Evolutionary conservation across 805 yeast genomes (phyloP).

Genomic region (Myxozyma melibiosi): DNA sequence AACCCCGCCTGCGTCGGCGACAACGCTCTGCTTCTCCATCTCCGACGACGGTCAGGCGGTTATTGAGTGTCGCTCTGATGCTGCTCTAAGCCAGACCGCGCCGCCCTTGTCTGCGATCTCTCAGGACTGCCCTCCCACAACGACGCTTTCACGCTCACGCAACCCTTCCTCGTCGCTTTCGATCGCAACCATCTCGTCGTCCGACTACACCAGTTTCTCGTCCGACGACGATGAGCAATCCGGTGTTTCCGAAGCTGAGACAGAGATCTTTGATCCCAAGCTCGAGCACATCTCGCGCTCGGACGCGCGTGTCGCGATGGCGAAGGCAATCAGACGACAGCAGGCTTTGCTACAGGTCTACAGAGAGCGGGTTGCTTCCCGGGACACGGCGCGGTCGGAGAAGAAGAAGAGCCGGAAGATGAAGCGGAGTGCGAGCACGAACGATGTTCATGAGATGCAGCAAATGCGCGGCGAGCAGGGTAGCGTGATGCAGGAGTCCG

Average conservation of each 20-base stretch:
- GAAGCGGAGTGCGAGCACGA: conserved; percentile 16
- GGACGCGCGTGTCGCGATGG: conserved; percentile 32
- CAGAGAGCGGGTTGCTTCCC: conserved; percentile 10
- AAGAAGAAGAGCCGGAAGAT: conserved; percentile 3
- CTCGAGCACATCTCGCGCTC: not conserved
- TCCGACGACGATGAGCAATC: conserved; percentile 1
- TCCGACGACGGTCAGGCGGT: conserved; percentile 26
- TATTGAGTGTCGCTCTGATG: conserved; percentile 9
- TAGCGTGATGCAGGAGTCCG: too few species aligned
- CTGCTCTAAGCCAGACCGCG: not conserved
- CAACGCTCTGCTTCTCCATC: conserved; percentile 5
- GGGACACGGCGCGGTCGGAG: not conserved
- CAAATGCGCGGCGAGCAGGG: too few species aligned
- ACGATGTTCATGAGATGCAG: conserved; percentile 3
- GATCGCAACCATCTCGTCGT: conserved; percentile 10
- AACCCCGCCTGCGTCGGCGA: not conserved
- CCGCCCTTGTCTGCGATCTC: not conserved
- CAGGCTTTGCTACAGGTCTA: conserved; percentile 10
- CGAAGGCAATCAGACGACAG: conserved; percentile 22
- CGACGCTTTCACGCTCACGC: conserved; percentile 1
- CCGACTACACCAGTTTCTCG: conserved; percentile 3
- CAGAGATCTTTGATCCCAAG: conserved; percentile 24
- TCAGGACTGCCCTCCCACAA: not conserved
- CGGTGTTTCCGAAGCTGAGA: conserved; percentile 28
- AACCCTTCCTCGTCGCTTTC: conserved; percentile 9